Evolutionary conservation across 1,139 yeast species (phyloP), one percentile per base, ranked within the genome.

Genomic region (Debaryomyces sp.): DNA sequence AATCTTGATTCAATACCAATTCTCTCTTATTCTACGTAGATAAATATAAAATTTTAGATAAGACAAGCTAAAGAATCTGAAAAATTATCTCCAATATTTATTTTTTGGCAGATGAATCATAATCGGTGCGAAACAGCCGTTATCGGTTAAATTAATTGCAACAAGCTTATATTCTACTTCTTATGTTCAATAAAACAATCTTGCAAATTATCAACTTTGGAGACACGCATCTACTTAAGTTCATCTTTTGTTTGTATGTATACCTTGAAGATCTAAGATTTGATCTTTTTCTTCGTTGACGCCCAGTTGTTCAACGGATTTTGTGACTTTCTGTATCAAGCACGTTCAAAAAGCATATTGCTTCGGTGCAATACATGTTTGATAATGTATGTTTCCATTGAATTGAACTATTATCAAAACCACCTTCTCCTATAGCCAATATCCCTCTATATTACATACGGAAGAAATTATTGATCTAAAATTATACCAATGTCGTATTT

Each of bases 41-140:
- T 21, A 22, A 9, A 21, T 35, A 35, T 21, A 2, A 18, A 35
- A 6, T 9, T 5, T 9, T 15, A 18, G 38, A 12, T 35, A 21
- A 9, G 4, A n/a, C 21, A 35, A 35, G 12, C 15, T 5, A 21
- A 21, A 22, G n/a, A 12, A 21, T 26, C 26, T 43, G 43, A 41
- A 43, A 43, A 36, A 35, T 35, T 26, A 42, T 33, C 23, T 35
- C 26, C 38, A 35, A 12, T 12, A 27, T 21, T 34, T 13, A 34
- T 18, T 35, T 35, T 35, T 35, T 35, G 26, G 37, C 37, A 34
- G 22, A 9, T 15, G 23, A 26, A 36, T 26, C 39, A 32, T 17
- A 29, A 32, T 12, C 32, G 39, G 42, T 29, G 38, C 41, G 39
- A 32, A 44, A 44, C 27, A 12, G 43, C 43, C 43, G 43, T 41